Conservation (phyloP, 2,329 filamentous ascomycete species). For the Arthrobotrys megalospora region DNA sequence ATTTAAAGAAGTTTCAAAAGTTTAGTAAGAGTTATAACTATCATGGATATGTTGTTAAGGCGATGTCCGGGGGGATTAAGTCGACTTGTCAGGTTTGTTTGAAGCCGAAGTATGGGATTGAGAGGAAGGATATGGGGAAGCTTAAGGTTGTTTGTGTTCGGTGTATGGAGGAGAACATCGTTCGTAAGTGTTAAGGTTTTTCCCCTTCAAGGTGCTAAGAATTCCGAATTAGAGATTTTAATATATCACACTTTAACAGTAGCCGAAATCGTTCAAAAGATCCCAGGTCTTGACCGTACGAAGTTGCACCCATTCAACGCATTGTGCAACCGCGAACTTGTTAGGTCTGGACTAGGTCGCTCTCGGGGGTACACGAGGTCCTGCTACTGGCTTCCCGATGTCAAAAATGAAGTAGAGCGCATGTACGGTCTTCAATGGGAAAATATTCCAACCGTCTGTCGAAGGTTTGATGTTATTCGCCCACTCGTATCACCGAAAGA, state of each 20-base stretch:
- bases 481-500: conserved; percentile 18
- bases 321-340: neutral
- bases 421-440: conserved; percentile 9
- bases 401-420: conserved; percentile 19
- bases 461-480: neutral
- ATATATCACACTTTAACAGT: neutral
- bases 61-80: conserved; percentile 5
- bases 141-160: conserved; percentile 7
- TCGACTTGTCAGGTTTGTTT: conserved; percentile 43
- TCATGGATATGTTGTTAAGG: conserved; percentile 37
- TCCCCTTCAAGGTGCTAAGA: no score
- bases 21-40: conserved; percentile 36
- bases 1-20: conserved; percentile 26
- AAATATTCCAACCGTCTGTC: neutral
- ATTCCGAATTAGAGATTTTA: no score
- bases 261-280: neutral
- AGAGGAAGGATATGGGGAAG: conserved; percentile 1
- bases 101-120: conserved; percentile 7
- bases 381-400: conserved; percentile 27
- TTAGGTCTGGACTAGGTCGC: neutral
- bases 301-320: neutral
- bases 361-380: neutral
- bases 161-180: conserved; percentile 39
- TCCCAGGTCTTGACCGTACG: neutral
- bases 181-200: no score